Evolutionary conservation across 805 yeast genomes (phyloP), one percentile per base, ranked within the genome.

Genomic region (Schwanniomyces yamadae): DNA sequence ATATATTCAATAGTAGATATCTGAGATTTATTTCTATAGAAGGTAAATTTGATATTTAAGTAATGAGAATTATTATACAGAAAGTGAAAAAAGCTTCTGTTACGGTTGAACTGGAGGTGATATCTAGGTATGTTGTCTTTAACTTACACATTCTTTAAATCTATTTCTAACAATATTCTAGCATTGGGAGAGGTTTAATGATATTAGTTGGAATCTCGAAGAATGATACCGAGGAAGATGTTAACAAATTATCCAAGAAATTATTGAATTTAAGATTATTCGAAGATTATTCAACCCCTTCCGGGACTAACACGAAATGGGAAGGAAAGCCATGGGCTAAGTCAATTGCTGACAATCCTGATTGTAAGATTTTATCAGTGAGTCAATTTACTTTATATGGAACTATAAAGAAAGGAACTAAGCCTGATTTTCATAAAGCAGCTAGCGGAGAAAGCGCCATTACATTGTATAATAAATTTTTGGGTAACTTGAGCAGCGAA

Each of bases 371-470:
- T 4, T 61, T 93, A 6, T 83, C 95, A 2, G 91, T 93, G 1
- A 87, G 96, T 2, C 99, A 93, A 55, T 93, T 93, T 63, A 93
- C 99, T 0, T 67, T 93, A 26, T 78, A 83, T 57, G 99, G 88
- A 0, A 83, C 76, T 27, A 77, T 93, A 14, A 84, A 79, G 46
- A 93, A 93, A 57, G 98, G 97, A 9, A 74, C 96, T 1, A 91
- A 91, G 54, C 98, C 99, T 0, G 96, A 93, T 54, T 88, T 93
- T 59, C 98, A 91, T 54, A 68, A 69, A 41, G 98, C 98, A 0
- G 95, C 90, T 39, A 86, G 83, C 59, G 96, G 96, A 13, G 71
- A 60, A 35, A 53, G 54, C 5, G 84, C 84, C 3, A 47, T 55
- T 6, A 69, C 54, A 25, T 55, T 78, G 34, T 82, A 80, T 66